phyloP scores from a whole-genome alignment of 176 grass and related monocot species.

The Hsuehochloa calcarea region DNA sequence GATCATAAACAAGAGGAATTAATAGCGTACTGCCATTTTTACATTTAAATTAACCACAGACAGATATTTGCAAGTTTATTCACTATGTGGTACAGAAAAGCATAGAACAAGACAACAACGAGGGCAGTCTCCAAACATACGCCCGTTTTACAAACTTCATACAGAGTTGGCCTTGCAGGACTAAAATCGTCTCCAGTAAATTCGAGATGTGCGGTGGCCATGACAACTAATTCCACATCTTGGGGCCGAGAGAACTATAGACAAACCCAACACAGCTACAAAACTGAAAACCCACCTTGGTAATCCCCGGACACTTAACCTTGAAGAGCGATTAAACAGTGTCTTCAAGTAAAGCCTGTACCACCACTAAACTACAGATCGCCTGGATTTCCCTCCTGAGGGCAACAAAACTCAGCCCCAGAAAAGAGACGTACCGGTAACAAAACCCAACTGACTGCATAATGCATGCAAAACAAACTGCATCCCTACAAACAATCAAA shows the following conservation, averaged over 20 bases:
- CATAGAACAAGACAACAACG: neutral
- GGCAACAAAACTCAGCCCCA: slow-evolving; percentile 2
- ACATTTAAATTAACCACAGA: neutral
- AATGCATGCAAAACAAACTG: slow-evolving; percentile 21
- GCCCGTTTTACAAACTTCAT: slow-evolving; percentile 5
- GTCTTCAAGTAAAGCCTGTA: slow-evolving; percentile 29
- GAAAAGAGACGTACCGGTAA: slow-evolving; percentile 5
- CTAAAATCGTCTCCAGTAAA: neutral
- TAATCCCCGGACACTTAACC: neutral
- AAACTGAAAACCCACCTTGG: slow-evolving; percentile 1
- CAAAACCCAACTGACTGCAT: neutral
- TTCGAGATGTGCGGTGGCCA: neutral
- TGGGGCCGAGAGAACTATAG: neutral
- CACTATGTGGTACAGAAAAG: neutral
- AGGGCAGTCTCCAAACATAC: neutral
- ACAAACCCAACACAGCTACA: neutral
- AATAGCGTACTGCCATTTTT: neutral
- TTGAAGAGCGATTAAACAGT: slow-evolving; percentile 41
- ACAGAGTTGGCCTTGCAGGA: neutral
- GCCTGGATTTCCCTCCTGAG: neutral
- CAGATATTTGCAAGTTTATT: neutral
- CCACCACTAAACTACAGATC: neutral
- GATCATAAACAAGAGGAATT: neutral
- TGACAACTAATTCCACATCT: slow-evolving; percentile 6
- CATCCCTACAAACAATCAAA: slow-evolving; percentile 20